Conservation (phyloP, 306 rosid genomes). For the Lagenaria siceraria region DNA sequence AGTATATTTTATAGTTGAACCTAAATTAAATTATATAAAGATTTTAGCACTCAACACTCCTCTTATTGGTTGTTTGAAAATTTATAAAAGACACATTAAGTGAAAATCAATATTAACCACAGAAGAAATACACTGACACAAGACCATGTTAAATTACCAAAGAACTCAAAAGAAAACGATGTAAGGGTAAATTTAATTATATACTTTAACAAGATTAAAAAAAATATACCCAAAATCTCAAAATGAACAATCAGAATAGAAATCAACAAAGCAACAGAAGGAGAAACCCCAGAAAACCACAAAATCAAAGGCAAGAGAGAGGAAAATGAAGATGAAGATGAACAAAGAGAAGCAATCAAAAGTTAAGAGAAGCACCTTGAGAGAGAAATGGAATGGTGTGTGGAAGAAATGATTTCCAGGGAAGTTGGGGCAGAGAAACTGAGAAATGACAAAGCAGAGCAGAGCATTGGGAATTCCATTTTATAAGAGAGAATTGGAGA, state of each 20-base stretch:
- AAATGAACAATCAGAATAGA: neutral
- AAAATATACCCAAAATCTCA: neutral
- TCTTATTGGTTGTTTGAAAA: too few relatives aligned
- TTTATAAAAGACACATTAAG: too few relatives aligned
- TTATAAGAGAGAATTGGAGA: neutral
- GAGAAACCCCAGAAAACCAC: neutral
- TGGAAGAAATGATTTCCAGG: neutral
- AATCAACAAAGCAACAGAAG: neutral
- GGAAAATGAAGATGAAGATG: neutral
- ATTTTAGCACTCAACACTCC: too few relatives aligned
- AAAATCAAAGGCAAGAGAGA: neutral
- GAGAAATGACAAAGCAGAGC: neutral
- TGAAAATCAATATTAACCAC: too few relatives aligned
- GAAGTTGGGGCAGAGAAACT: neutral
- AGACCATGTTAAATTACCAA: too few relatives aligned
- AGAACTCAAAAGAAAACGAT: too few relatives aligned
- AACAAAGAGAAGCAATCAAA: neutral
- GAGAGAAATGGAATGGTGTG: neutral
- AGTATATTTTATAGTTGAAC: too few relatives aligned
- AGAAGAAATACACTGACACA: too few relatives aligned
- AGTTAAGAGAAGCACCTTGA: neutral
- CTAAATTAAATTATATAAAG: too few relatives aligned
- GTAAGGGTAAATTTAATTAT: too few relatives aligned
- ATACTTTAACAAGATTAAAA: too few relatives aligned
- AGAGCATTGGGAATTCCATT: neutral